A percentile compares a stretch with the other conserved stretches of the same genome.
Conservation (phyloP, 1,284 basidiomycete genomes). For the Malassezia obtusa region DNA sequence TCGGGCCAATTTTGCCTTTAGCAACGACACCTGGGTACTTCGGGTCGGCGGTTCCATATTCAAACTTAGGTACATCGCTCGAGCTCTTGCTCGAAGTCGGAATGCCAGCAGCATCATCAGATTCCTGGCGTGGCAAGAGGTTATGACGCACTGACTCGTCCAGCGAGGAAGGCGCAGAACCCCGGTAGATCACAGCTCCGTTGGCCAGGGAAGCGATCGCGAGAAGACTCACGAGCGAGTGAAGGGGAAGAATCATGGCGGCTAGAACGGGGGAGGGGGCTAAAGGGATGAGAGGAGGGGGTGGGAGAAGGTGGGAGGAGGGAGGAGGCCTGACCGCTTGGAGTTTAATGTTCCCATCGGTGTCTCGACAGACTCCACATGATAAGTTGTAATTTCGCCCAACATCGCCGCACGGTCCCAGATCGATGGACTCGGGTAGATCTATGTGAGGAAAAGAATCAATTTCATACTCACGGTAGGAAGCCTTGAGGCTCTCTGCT, state of each 20-base stretch:
- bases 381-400: no score
- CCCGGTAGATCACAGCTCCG: background rate
- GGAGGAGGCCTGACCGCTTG: no score
- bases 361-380: no score
- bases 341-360: no score
- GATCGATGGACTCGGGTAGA: no score
- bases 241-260: background rate
- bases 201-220: background rate
- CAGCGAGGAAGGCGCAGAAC: background rate
- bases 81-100: background rate
- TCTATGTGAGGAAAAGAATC: background rate
- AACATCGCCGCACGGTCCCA: no score
- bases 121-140: background rate
- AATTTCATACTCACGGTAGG: background rate
- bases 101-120: no score
- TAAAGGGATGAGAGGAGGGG: background rate
- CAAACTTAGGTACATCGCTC: conserved; percentile 22
- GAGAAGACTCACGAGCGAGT: background rate
- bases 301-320: background rate
- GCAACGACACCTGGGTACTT: conserved; percentile 33
- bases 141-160: background rate
- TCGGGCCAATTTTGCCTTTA: conserved; percentile 27
- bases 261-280: background rate
- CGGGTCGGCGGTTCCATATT: conserved; percentile 30
- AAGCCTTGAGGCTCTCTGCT: background rate